phyloP scores from a whole-genome alignment of 106 monocot species.

The Dioscorea dumetorum region DNA sequence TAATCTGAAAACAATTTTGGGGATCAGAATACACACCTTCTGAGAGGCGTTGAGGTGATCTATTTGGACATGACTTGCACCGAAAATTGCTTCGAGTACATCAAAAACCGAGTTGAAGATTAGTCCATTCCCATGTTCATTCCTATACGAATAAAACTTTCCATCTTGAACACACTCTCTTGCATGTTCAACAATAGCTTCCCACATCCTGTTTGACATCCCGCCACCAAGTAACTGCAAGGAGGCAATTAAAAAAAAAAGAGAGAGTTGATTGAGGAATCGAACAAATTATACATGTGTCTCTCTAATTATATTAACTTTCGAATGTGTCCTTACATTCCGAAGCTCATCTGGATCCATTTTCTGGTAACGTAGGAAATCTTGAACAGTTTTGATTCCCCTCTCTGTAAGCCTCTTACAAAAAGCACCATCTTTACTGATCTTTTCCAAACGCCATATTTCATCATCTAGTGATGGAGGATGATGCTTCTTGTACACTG shows the following conservation, averaged over 20 bases:
- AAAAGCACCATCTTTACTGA: slow-evolving; percentile 90
- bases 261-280: neutral
- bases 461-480: slow-evolving; percentile 73
- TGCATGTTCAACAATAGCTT: slow-evolving; percentile 71
- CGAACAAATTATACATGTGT: neutral
- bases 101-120: slow-evolving; percentile 61
- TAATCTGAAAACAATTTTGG: neutral
- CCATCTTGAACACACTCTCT: slow-evolving; percentile 39
- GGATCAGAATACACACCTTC: slow-evolving; percentile 29
- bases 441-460: slow-evolving; percentile 90
- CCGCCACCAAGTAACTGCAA: slow-evolving; percentile 68
- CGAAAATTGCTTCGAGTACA: slow-evolving; percentile 45
- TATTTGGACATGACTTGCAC: slow-evolving; percentile 20
- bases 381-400: slow-evolving; percentile 61
- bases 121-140: slow-evolving; percentile 26
- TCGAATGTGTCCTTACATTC: slow-evolving; percentile 34
- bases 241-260: neutral
- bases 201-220: slow-evolving; percentile 92
- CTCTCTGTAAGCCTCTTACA: slow-evolving; percentile 61
- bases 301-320: neutral
- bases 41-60: slow-evolving; percentile 34
- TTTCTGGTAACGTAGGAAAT: slow-evolving; percentile 48
- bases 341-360: slow-evolving; percentile 47
- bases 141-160: slow-evolving; percentile 42
- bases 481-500: slow-evolving; percentile 92